phyloP scores from a whole-genome alignment of 176 grass and related monocot genomes.

The Oryza glaberrima region DNA sequence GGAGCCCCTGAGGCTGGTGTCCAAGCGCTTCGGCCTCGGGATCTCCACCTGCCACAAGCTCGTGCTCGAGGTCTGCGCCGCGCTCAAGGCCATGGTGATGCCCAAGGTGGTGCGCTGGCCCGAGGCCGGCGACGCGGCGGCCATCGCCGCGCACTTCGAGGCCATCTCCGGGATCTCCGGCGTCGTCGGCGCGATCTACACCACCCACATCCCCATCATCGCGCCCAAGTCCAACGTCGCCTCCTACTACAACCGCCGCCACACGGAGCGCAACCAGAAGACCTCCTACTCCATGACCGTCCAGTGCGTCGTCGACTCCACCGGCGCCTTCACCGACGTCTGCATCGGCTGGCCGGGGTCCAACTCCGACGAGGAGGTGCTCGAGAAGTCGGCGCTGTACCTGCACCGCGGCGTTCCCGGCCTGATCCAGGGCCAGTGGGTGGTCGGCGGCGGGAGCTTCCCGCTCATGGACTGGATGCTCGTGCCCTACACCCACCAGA shows the following conservation, averaged over 20 bases:
- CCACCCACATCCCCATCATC: slow-evolving; percentile 83
- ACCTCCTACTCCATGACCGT: slow-evolving; percentile 79
- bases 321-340: slow-evolving; percentile 81
- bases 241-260: slow-evolving; percentile 79
- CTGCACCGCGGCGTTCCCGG: slow-evolving; percentile 56
- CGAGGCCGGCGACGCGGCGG: slow-evolving; percentile 16
- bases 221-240: slow-evolving; percentile 78
- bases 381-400: slow-evolving; percentile 64
- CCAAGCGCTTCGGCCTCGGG: slow-evolving; percentile 81
- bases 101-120: slow-evolving; percentile 67
- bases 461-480: slow-evolving; percentile 87
- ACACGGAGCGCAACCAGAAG: slow-evolving; percentile 84
- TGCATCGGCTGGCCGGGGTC: slow-evolving; percentile 72
- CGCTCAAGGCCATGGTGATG: slow-evolving; percentile 71
- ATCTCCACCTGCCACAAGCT: slow-evolving; percentile 94
- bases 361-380: slow-evolving; percentile 63
- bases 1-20: slow-evolving; percentile 66
- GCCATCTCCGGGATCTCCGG: slow-evolving; percentile 55
- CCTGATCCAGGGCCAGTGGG: slow-evolving; percentile 47
- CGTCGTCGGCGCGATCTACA: slow-evolving; percentile 81
- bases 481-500: slow-evolving; percentile 74
- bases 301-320: slow-evolving; percentile 72
- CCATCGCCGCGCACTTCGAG: slow-evolving; percentile 40
- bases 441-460: slow-evolving; percentile 62
- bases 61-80: slow-evolving; percentile 81